Base-by-base conservation (phyloP, 352 stramenopile species). In the Pythium utonaiense region DNA sequence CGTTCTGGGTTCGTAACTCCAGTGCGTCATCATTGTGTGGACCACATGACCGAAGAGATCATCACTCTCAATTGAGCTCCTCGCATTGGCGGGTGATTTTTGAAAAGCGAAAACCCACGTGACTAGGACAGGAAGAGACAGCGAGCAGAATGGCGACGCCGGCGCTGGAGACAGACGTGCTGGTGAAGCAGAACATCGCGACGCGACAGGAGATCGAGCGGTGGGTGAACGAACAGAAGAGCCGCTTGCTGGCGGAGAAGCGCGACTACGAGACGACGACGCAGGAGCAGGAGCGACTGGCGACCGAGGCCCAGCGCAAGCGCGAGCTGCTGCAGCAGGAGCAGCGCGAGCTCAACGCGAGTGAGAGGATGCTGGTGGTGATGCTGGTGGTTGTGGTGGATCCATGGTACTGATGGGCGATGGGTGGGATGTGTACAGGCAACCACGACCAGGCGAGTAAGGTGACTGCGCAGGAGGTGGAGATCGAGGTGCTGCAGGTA, bases 401-500 rank as follows among this genome's bases (percentile, higher is more conserved):
- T 24, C n/a, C 22, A 14, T 34, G 27, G 30, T 22, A 19, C 33
- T 25, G n/a, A 7, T 45, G 10, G 2, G n/a, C n/a, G n/a, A n/a
- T n/a, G n/a, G n/a, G n/a, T n/a, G n/a, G n/a, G n/a, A n/a, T n/a
- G n/a, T 48, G 25, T 51, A 59, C 41, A 54, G 21, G 25, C 36
- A 6, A 45, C 38, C 57, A 70, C 27, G 63, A 79, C 17, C 82
- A 87, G 53, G 77, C 86, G 64, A 73, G 67, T n/a, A 67, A 77
- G 44, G 58, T 89, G 38, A 80, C 69, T 22, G 67, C 70, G 16
- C 75, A 78, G 47, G 63, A 89, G 50, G 70, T 88, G 53, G 81
- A 91, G 68, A 86, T 91, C 52, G 75, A 89, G 50, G 73, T 89
- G 52, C 50, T 90, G 55, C 69, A 86, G 69, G 70, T 75, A 61